Base-by-base conservation (phyloP, 345 rosid species). In the Sapria himalayana region DNA sequence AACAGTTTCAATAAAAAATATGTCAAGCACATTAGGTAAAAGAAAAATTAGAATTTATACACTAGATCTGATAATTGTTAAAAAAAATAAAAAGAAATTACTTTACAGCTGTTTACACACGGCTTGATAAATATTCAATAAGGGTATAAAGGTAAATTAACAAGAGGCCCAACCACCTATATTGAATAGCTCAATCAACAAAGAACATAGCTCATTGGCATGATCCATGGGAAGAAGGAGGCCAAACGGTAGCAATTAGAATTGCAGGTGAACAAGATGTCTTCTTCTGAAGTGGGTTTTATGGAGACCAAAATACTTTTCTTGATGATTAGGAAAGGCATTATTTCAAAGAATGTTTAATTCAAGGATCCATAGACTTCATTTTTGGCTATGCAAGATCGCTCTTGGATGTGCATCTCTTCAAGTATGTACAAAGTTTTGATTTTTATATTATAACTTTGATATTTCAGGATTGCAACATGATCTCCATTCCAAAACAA, bases 221-320 rank as follows among this genome's bases (percentile, higher is more conserved):
- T 44, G 15, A 33, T 7, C 91, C 93, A 0, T 91, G 96, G 7
- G 80, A 70, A 32, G 52, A 9, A 29, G 82, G 82, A 45, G 81
- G 57, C n/a, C 96, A 85, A 56, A 93, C 74, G 19, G 76, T 85
- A 40, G 96, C 96, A 16, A 50, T 77, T 21, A 70, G 78, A 61
- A 56, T 77, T 19, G 72, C 61, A 16, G 93, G 85, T 5, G 91
- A 85, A 41, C 74, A 69, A 51, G 72, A 74, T 15, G 91, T 91
- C 0, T 77, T 85, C 51, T 77, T 70, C 19, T 63, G 74, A 0
- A 80, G 93, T 50, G 93, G 96, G 33, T 77, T 85, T 47, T 80
- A 59, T 29, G 82, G 96, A 42, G 76, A 79, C 7, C 96, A 85
- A 72, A 93, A 85, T 58, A 84, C 95, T 0, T 85, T 84, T 41